Conservation (phyloP, 148 eudicot species). For the Chenopodium quinoa region DNA sequence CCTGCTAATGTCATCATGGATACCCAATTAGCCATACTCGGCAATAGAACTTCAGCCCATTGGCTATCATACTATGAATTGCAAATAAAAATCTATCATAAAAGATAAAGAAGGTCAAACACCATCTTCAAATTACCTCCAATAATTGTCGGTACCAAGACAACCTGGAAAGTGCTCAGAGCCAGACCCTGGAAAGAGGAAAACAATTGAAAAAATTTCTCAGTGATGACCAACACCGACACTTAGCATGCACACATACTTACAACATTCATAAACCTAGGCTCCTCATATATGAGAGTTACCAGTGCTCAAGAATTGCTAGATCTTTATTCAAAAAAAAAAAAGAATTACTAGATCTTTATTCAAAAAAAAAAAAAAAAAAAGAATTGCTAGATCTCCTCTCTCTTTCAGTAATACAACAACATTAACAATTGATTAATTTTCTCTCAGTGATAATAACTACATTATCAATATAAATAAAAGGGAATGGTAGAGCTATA, state of each 20-base stretch:
- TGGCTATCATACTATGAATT: not conserved
- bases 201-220: not conserved
- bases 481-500: too few species aligned
- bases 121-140: slow-evolving; percentile 63
- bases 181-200: slow-evolving; percentile 78
- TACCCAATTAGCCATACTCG: not conserved
- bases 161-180: slow-evolving; percentile 97
- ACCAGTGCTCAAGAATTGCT: not conserved
- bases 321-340: too few species aligned
- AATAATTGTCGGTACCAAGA: slow-evolving; percentile 78
- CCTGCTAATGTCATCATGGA: not conserved
- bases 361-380: too few species aligned
- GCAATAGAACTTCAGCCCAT: not conserved
- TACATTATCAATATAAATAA: too few species aligned
- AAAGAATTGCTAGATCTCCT: too few species aligned
- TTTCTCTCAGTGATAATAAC: too few species aligned
- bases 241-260: not conserved
- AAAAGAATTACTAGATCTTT: too few species aligned
- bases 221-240: not conserved
- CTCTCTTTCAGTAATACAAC: too few species aligned
- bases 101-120: not conserved
- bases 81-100: not conserved
- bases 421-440: too few species aligned
- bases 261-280: not conserved
- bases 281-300: not conserved